Percentiles rank a stretch among this genome's conserved stretches.
Evolutionary conservation across 352 stramenopile species (phyloP).

Genomic region (Phytophthora melonis): DNA sequence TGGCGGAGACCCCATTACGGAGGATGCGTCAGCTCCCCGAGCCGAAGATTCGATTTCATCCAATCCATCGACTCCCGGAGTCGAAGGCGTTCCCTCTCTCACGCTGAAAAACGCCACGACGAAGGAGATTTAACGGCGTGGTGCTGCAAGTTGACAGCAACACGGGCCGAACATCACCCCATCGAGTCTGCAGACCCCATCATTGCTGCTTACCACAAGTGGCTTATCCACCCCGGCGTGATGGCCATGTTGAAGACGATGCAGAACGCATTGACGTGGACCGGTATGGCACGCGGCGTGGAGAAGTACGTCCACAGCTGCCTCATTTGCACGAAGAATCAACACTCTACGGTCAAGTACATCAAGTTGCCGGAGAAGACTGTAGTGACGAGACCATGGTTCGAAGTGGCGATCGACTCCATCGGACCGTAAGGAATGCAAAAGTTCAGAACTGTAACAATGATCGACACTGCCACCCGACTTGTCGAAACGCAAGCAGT

Average conservation of each 20-base stretch:
- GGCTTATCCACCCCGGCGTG: not conserved
- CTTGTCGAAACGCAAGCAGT: not conserved
- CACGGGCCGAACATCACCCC: not conserved
- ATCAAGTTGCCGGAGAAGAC: not conserved
- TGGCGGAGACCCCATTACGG: no score
- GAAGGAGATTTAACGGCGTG: not conserved
- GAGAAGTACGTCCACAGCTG: not conserved
- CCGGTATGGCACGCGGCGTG: not conserved
- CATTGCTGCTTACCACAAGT: not conserved
- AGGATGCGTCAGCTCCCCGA: no score
- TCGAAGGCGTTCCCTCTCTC: no score
- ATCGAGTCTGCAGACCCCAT: not conserved
- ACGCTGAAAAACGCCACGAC: not conserved
- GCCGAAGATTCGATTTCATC: no score
- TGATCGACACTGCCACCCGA: not conserved
- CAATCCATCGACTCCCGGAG: no score
- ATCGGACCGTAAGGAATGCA: not conserved
- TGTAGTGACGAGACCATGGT: slow-evolving; percentile 1
- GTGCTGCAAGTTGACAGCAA: not conserved
- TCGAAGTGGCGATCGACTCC: not conserved
- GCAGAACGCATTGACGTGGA: not conserved
- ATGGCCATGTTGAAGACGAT: not conserved
- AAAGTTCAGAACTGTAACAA: not conserved
- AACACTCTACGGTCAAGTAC: not conserved
- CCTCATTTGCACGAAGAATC: not conserved